Percentiles rank a stretch among this genome's conserved stretches.
phyloP scores from a whole-genome alignment of 345 rosid species.

The Pelargonium nanum region DNA sequence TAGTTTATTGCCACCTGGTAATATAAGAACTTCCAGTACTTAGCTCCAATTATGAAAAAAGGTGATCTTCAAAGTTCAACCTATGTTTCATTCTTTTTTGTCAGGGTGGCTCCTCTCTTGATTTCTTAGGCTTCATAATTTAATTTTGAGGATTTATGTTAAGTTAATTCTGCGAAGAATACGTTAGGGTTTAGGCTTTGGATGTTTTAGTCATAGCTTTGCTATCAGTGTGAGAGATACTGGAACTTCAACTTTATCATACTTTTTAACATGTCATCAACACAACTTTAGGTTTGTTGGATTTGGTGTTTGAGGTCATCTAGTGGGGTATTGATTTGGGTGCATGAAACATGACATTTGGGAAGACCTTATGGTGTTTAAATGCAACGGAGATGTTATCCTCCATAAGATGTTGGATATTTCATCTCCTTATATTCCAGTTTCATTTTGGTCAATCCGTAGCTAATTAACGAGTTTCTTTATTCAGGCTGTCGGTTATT shows the following conservation, averaged over 20 bases:
- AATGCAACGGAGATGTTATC: neutral
- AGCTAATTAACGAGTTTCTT: neutral
- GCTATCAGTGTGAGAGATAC: neutral
- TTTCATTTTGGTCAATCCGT: neutral
- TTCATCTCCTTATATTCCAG: neutral
- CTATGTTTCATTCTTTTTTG: too few species aligned
- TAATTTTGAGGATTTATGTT: too few species aligned
- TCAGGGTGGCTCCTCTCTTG: too few species aligned
- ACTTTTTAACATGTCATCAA: neutral
- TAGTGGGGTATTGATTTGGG: neutral
- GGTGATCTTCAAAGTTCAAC: too few species aligned
- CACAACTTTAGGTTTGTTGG: neutral
- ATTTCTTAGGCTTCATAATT: too few species aligned
- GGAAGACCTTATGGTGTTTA: neutral
- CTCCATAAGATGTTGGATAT: neutral
- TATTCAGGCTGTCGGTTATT: constrained; percentile 58
- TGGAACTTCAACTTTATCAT: too few species aligned
- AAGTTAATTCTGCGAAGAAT: too few species aligned
- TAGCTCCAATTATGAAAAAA: too few species aligned
- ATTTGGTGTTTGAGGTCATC: neutral
- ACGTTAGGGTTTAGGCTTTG: too few species aligned
- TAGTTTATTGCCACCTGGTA: too few species aligned
- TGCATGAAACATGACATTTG: neutral
- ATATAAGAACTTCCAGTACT: too few species aligned
- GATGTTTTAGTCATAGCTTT: too few species aligned